phyloP scores from a whole-genome alignment of 176 grass and related monocot species.

The Musa itinerans region DNA sequence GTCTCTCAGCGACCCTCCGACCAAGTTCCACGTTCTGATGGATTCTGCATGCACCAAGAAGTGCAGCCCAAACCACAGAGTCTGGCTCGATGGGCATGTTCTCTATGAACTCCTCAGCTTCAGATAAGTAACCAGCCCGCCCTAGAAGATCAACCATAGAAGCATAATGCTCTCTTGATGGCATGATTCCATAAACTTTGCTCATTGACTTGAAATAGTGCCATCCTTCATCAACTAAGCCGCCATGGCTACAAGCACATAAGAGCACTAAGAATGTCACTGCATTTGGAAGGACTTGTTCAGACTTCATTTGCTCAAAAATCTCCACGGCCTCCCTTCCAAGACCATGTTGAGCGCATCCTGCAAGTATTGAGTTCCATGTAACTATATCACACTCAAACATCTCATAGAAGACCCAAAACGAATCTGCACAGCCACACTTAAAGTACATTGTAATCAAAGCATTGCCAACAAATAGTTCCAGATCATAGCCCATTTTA shows the following conservation, averaged over 20 bases:
- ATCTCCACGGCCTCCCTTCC: constrained; percentile 12
- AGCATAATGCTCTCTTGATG: constrained; percentile 16
- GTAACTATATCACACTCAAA: background rate
- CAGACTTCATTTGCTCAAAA: constrained; percentile 14
- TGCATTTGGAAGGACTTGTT: constrained; percentile 12
- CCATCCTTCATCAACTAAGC: constrained; percentile 15
- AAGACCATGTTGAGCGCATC: constrained; percentile 14
- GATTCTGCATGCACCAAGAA: constrained; percentile 20
- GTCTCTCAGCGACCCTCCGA: constrained; percentile 41
- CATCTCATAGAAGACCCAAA: constrained; percentile 7
- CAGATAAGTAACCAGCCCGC: background rate
- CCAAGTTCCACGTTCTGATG: constrained; percentile 14
- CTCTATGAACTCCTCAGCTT: constrained; percentile 18
- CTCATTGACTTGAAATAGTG: constrained; percentile 5
- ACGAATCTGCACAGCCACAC: constrained; percentile 17
- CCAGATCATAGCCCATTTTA: background rate
- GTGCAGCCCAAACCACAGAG: constrained; percentile 17
- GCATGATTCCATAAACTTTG: constrained; percentile 6
- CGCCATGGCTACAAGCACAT: constrained; percentile 23
- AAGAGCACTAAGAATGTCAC: constrained; percentile 19
- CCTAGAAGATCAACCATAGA: constrained; percentile 25
- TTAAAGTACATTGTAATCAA: constrained; percentile 24
- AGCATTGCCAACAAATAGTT: constrained; percentile 11
- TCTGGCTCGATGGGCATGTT: constrained; percentile 23
- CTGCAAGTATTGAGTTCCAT: constrained; percentile 11